Evolutionary conservation across 148 eudicot species (phyloP), one percentile per base, ranked within the genome.

Genomic region (Chenopodium formosanum): DNA sequence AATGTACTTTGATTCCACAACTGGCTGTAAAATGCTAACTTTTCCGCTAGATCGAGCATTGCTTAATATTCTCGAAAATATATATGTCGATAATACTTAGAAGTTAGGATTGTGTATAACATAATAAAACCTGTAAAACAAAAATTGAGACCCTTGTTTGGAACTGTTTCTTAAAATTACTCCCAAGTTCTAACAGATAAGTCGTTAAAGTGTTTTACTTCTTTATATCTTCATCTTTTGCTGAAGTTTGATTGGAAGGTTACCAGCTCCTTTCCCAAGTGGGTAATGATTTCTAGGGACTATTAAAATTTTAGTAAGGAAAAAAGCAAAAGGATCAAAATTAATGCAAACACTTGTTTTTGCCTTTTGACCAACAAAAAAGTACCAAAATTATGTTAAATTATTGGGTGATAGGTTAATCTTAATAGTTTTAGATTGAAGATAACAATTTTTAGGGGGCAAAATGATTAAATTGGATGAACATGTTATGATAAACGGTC

Each of bases 351-450:
- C 64, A 22, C 32, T 78, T 74, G 83, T 44, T 69, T 22, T 77
- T 62, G 31, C 73, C 78, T 83, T 78, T 83, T 78, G 85, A 83
- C 85, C 85, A 73, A 64, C 78, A 50, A 64, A 78, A 83, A 78
- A 83, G 73, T 73, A 83, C 27, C 2, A 9, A 0, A 22, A 5
- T 67, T 19, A 52, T 25, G 23, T 70, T 34, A 52, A n/a, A 58
- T 25, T 27, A 40, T 27, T 56, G 22, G 62, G 22, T 56, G 4
- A 14, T 58, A 58, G 63, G 9, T 22, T 62, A 20, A 62, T 62
- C 25, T n/a, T 20, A 6, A 40, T 40, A 62, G 12, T 62, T 62
- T 20, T 62, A 6, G 11, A 8, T 20, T 20, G 66, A 7, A 62
- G 9, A 7, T 62, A 62, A 4, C 11, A 62, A 20, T 22, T 19